Base-by-base conservation (phyloP, 805 yeast genomes). In the Huiozyma naganishii region DNA sequence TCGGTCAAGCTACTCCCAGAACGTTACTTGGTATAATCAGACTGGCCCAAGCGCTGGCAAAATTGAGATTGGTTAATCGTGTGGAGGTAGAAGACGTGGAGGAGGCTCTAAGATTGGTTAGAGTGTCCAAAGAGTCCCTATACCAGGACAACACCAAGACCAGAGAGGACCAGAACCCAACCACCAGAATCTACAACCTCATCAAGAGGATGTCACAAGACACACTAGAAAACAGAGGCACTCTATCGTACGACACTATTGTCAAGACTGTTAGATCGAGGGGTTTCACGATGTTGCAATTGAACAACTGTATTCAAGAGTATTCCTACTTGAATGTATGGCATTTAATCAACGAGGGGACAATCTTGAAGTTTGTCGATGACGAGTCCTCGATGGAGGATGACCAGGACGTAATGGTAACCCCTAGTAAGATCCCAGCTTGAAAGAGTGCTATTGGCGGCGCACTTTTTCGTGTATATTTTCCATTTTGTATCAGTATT, bases 1-100 rank as follows among this genome's bases (percentile, higher is more conserved):
- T 90, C 61, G 79, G 89, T 39, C 97, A 89, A 65, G 83, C 94
- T 17, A 89, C 98, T 1, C 97, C 97, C 45, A 81, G 99, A 71
- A 88, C 97, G 2, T 72, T 92, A 49, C 71, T 92, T 45, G 97
- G 92, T 53, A 81, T 94, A 41, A 68, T 92, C 52, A 80, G 99
- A 68, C 72, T 92, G 73, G 76, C 98, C 1, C 97, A 90, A 67
- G 98, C 97, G 1, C 72, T 85, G 49, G 97, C 98, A 0, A 75
- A 96, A 55, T 72, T 92, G 46, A 74, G 97, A 58, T 86, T 92
- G 60, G 80, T 80, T 45, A 72, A 81, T 48, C 66, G 58, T 13
- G 97, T 92, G 6, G 72, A 70, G 30, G 66, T 71, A 37, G 84
- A 77, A 45, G 97, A 92, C 64, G 96, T 92, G 36, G 97, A 92